These are phyloP conservation scores for Solanum sparsipilum DNA, from an alignment of 257 asterid genomes.

Conservation along the genomic window DNA sequence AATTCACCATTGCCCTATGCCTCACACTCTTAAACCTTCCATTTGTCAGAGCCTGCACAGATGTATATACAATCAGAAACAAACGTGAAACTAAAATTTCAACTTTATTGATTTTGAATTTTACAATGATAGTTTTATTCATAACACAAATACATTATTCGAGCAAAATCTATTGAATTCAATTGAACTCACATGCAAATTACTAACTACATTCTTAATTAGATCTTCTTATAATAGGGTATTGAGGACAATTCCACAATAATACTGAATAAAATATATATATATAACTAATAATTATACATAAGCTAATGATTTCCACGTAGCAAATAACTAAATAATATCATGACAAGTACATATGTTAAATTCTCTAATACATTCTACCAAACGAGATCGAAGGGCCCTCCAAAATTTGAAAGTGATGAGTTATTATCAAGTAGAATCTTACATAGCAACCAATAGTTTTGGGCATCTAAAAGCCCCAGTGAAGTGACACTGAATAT, in stretches of 20 bases:
- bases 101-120: no score
- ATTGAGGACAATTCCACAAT: neutral
- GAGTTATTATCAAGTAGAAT: neutral
- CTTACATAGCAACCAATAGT: neutral
- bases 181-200: no score
- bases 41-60: slow-evolving; percentile 44
- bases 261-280: no score
- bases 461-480: neutral
- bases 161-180: no score
- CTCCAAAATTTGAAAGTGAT: neutral
- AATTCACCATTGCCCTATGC: slow-evolving; percentile 48
- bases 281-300: no score
- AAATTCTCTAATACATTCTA: neutral
- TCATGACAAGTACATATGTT: neutral
- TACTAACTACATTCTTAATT: neutral
- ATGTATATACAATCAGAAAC: neutral
- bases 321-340: no score
- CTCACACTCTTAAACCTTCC: slow-evolving; percentile 56
- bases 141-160: neutral
- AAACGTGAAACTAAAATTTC: no score
- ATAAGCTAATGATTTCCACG: neutral
- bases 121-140: no score
- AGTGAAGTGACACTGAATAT: neutral
- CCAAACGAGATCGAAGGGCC: neutral
- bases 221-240: no score